Evolutionary conservation across 805 yeast genomes (phyloP).

Genomic region (Isabelozyma heimii): DNA sequence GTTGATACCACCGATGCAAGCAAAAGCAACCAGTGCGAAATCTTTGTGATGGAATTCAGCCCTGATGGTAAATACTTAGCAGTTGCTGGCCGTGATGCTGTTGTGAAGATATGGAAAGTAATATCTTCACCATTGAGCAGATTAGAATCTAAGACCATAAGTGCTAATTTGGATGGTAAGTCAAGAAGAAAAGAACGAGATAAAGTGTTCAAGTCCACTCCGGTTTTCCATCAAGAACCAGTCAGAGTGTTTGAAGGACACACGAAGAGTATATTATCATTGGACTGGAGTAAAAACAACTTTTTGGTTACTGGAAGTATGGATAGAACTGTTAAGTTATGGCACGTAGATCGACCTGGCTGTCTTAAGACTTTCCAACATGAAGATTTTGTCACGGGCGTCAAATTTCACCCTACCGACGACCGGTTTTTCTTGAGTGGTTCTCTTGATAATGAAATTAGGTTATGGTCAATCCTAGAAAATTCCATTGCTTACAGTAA

Average conservation of each 20-base stretch:
- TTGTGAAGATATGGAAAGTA: slow-evolving; percentile 75
- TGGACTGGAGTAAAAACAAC: slow-evolving; percentile 87
- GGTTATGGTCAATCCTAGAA: slow-evolving; percentile 87
- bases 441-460: slow-evolving; percentile 68
- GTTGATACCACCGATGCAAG: not conserved
- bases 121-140: slow-evolving; percentile 71
- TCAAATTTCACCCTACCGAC: slow-evolving; percentile 78
- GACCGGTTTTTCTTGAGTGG: slow-evolving; percentile 85
- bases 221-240: slow-evolving; percentile 75
- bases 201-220: slow-evolving; percentile 51
- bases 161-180: slow-evolving; percentile 13
- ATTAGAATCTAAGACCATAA: slow-evolving; percentile 35
- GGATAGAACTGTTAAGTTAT: slow-evolving; percentile 78
- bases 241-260: slow-evolving; percentile 63
- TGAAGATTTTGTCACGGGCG: slow-evolving; percentile 79
- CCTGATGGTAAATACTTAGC: slow-evolving; percentile 81
- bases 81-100: slow-evolving; percentile 75
- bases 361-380: slow-evolving; percentile 67
- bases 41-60: slow-evolving; percentile 75
- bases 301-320: slow-evolving; percentile 77
- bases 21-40: slow-evolving; percentile 38
- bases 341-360: slow-evolving; percentile 73
- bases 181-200: slow-evolving; percentile 10
- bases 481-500: slow-evolving; percentile 50
- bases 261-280: slow-evolving; percentile 61